Percentiles rank a stretch among this genome's conserved stretches.
Conservation (phyloP, 805 yeast species). For the Pichia insulana region DNA sequence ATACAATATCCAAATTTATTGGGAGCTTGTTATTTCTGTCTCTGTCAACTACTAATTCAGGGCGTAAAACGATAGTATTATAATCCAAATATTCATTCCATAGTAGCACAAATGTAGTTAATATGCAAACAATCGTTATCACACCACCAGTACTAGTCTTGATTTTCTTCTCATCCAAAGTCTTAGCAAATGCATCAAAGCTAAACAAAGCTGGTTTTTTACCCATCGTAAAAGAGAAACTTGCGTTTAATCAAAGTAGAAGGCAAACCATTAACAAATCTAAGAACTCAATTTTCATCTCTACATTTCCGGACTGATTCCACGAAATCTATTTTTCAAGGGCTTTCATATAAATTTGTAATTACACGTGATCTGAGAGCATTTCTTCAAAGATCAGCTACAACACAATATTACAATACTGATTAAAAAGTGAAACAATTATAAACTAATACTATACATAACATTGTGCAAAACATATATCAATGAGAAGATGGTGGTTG, state of each 20-base stretch:
- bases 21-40: conserved; percentile 67
- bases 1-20: conserved; percentile 72
- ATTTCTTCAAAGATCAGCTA: no score
- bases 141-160: conserved; percentile 87
- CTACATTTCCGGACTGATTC: no score
- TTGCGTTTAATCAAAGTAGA: no score
- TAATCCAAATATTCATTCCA: conserved; percentile 72
- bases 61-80: conserved; percentile 55
- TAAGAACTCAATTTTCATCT: no score
- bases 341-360: no score
- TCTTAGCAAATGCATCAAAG: conserved; percentile 86
- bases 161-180: conserved; percentile 87
- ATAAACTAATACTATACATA: background rate
- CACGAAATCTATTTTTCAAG: no score
- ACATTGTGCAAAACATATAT: background rate
- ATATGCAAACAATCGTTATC: conserved; percentile 64
- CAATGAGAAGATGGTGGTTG: conserved; percentile 1
- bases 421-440: background rate
- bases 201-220: conserved; percentile 35
- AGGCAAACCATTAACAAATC: no score
- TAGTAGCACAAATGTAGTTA: conserved; percentile 54
- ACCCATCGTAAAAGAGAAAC: no score
- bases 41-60: conserved; percentile 84
- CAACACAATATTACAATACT: no score
- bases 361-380: no score